Evolutionary conservation across 1,139 yeast genomes (phyloP).

Genomic region (Pichia inconspicua): DNA sequence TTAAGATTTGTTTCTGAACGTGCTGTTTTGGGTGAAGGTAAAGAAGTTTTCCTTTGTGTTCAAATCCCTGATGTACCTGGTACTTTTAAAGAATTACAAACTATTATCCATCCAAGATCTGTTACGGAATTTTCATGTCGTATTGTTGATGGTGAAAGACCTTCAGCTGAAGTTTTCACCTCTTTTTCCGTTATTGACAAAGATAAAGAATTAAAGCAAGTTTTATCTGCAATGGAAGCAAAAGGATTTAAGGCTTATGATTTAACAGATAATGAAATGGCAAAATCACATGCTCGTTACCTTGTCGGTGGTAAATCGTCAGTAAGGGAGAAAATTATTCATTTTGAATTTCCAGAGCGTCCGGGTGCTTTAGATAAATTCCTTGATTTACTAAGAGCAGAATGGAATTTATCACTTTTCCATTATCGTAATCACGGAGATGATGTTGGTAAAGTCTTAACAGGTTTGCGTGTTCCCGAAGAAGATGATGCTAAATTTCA

Average conservation of each 20-base stretch:
- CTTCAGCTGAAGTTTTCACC: conserved; percentile 68
- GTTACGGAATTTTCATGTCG: conserved; percentile 94
- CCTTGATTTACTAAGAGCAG: conserved; percentile 58
- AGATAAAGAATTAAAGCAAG: conserved; percentile 41
- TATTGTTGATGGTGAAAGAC: conserved; percentile 28
- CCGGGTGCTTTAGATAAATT: conserved; percentile 89
- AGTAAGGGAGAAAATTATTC: conserved; percentile 67
- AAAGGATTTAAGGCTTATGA: conserved; percentile 66
- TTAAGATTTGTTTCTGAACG: conserved; percentile 95
- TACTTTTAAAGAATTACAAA: conserved; percentile 69
- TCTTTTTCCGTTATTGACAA: conserved; percentile 80
- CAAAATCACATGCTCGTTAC: conserved; percentile 93
- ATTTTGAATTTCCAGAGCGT: conserved; percentile 94
- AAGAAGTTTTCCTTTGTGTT: conserved; percentile 84
- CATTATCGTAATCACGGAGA: conserved; percentile 96
- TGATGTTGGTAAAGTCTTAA: conserved; percentile 85
- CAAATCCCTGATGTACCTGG: conserved; percentile 92
- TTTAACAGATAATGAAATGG: conserved; percentile 86
- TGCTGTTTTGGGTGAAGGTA: conserved; percentile 96
- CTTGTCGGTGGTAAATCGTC: conserved; percentile 81
- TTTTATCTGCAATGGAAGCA: conserved; percentile 35
- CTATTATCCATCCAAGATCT: conserved; percentile 72
- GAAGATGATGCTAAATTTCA: conserved; percentile 58
- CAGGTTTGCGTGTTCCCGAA: conserved; percentile 81
- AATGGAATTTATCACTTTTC: conserved; percentile 90